These are phyloP conservation scores for Termitomyces heimii DNA, from an alignment of 768 basidiomycete species.

Conservation along the genomic window DNA sequence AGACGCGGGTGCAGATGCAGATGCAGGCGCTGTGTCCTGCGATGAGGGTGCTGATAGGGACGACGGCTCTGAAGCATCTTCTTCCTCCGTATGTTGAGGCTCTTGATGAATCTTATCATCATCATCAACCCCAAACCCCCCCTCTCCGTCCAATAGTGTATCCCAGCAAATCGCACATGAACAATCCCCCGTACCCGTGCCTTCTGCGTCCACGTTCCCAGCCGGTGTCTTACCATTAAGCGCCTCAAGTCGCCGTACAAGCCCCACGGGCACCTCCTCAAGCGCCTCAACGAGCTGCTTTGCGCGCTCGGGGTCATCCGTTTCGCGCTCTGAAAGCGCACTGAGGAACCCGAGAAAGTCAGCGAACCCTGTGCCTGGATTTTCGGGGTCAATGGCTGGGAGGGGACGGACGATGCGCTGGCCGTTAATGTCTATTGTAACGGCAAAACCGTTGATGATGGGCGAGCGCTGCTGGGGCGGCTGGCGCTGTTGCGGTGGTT, in stretches of 20 bases:
- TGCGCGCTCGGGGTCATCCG: slow-evolving; percentile 66
- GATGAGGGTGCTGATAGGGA: background rate
- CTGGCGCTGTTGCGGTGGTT: background rate
- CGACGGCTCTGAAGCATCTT: background rate
- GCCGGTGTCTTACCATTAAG: slow-evolving; percentile 30
- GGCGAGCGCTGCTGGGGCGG: background rate
- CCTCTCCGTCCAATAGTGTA: slow-evolving; percentile 43
- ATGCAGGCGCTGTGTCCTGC: background rate
- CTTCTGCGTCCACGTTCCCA: slow-evolving; percentile 22
- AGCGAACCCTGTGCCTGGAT: slow-evolving; percentile 5
- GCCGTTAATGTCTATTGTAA: slow-evolving; percentile 15
- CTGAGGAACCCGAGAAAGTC: slow-evolving; percentile 16
- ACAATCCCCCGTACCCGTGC: slow-evolving; percentile 27
- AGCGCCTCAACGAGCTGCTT: slow-evolving; percentile 56
- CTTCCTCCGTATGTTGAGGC: background rate
- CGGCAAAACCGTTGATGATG: slow-evolving; percentile 15
- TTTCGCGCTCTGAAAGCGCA: slow-evolving; percentile 24
- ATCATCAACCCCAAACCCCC: slow-evolving; percentile 20
- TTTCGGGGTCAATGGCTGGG: background rate
- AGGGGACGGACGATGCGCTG: slow-evolving; percentile 9
- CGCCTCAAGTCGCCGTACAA: slow-evolving; percentile 60
- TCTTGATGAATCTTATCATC: background rate
- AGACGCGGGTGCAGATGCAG: slow-evolving; percentile 3
- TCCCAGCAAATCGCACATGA: slow-evolving; percentile 81
- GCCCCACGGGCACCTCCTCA: slow-evolving; percentile 59